phyloP scores from a whole-genome alignment of 176 grass and related monocot genomes.

The Rhynchospora tenuis region DNA sequence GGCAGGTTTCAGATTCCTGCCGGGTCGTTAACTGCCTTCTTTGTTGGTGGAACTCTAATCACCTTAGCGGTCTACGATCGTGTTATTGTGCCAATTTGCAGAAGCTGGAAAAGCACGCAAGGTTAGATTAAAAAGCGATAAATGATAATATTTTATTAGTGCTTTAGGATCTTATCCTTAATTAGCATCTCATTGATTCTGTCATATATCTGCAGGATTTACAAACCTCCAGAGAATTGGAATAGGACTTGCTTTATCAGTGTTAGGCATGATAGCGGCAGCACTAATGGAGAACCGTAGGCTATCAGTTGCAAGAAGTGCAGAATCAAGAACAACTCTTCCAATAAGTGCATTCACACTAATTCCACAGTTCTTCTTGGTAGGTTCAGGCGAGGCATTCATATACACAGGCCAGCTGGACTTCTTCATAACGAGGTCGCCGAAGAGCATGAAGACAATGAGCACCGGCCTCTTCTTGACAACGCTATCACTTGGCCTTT shows the following conservation, averaged over 20 bases:
- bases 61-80: conserved; percentile 65
- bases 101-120: conserved; percentile 27
- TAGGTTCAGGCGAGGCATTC: conserved; percentile 74
- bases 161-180: too few relatives aligned
- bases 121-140: not conserved
- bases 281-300: conserved; percentile 43
- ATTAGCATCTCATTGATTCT: too few relatives aligned
- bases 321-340: conserved; percentile 1
- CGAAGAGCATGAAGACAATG: conserved; percentile 90
- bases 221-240: conserved; percentile 69
- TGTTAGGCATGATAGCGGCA: conserved; percentile 47
- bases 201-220: conserved; percentile 31
- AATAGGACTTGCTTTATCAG: conserved; percentile 55
- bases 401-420: conserved; percentile 86
- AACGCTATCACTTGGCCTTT: conserved; percentile 73
- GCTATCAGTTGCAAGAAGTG: conserved; percentile 25
- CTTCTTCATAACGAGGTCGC: conserved; percentile 88
- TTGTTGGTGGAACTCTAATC: conserved; percentile 58
- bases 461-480: conserved; percentile 75
- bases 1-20: conserved; percentile 61
- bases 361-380: conserved; percentile 73
- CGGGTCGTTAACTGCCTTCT: conserved; percentile 69
- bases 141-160: too few relatives aligned
- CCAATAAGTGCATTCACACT: conserved; percentile 62
- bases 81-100: conserved; percentile 52